A percentile compares a stretch with the other conserved stretches of the same genome.
These are phyloP conservation scores for Rhazya stricta DNA, from an alignment of 257 asterid genomes.

Conservation along the genomic window DNA sequence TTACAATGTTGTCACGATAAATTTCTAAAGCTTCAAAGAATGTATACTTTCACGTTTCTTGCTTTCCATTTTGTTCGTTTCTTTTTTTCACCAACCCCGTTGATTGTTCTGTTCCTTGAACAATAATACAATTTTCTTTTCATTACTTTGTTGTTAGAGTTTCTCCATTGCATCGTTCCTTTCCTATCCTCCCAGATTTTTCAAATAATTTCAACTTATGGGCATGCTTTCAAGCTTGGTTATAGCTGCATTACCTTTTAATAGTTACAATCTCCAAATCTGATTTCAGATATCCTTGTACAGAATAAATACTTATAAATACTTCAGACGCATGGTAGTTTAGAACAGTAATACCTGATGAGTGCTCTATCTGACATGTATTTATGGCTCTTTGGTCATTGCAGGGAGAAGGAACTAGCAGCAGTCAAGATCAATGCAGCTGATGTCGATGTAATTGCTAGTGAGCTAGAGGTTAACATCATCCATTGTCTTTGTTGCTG, in stretches of 20 bases:
- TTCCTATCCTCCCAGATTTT: neutral
- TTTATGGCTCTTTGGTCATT: conserved; percentile 6
- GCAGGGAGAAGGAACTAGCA: conserved; percentile 93
- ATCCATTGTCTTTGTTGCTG: neutral
- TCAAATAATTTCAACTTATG: neutral
- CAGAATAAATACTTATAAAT: neutral
- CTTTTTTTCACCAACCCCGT: neutral
- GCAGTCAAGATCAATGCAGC: conserved; percentile 86
- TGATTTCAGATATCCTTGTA: neutral
- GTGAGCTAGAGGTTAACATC: conserved; percentile 67
- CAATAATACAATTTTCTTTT: neutral
- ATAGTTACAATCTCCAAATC: neutral
- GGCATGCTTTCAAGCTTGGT: neutral
- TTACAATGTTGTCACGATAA: neutral
- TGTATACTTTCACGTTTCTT: neutral
- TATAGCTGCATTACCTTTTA: neutral
- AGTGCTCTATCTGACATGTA: neutral
- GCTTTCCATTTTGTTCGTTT: neutral
- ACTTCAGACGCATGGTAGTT: neutral
- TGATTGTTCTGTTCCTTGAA: neutral
- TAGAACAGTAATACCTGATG: neutral
- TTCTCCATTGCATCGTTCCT: neutral
- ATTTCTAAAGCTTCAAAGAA: neutral
- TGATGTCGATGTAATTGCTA: conserved; percentile 78
- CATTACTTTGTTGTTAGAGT: neutral